phyloP scores from a whole-genome alignment of 148 eudicot species.

The Arbutus unedo region DNA sequence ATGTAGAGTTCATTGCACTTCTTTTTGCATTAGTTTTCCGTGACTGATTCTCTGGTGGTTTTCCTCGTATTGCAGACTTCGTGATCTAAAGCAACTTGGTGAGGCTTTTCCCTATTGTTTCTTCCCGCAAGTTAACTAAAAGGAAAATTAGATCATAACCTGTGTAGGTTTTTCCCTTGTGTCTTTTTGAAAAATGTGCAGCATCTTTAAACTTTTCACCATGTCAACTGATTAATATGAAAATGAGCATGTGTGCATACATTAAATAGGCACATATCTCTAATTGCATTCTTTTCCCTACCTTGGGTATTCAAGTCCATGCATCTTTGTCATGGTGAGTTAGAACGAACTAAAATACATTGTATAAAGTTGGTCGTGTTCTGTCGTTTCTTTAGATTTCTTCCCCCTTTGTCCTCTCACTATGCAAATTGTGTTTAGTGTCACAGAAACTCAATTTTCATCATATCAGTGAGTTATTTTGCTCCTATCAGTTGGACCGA shows the following conservation, averaged over 20 bases:
- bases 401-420: background rate
- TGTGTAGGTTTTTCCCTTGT: background rate
- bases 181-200: background rate
- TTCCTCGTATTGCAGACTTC: constrained; percentile 45
- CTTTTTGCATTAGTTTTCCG: background rate
- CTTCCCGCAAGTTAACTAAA: background rate
- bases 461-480: background rate
- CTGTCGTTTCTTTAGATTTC: background rate
- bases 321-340: background rate
- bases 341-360: background rate
- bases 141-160: background rate
- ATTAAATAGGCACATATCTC: background rate
- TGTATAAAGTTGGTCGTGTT: background rate
- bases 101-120: constrained; percentile 18
- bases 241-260: background rate
- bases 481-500: background rate
- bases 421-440: background rate
- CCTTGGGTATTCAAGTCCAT: background rate
- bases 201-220: background rate
- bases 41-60: constrained; percentile 12
- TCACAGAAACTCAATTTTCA: background rate
- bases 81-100: constrained; percentile 78
- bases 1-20: background rate
- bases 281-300: background rate
- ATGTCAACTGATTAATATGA: background rate